Percentiles rank a stretch among this genome's conserved stretches.
Evolutionary conservation across 2,329 filamentous ascomycete species (phyloP).

Genomic region (Achaetomium macrosporum): DNA sequence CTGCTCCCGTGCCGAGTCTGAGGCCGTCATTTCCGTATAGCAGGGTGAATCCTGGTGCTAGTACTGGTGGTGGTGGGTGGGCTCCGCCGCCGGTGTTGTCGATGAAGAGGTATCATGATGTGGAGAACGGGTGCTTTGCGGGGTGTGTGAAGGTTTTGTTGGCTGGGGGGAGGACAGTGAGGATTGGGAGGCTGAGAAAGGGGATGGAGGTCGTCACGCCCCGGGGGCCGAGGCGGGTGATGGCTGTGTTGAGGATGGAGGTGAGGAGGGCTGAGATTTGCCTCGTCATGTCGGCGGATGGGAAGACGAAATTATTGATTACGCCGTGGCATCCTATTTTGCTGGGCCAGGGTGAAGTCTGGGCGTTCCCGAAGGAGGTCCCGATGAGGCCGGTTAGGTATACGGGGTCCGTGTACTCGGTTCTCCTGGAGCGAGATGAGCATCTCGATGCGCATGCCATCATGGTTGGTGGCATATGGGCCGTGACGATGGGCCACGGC

Average conservation of each 20-base stretch:
- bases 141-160: slow-evolving; percentile 43
- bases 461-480: slow-evolving; percentile 42
- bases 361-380: slow-evolving; percentile 31
- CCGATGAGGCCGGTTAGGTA: slow-evolving; percentile 34
- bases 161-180: slow-evolving; percentile 22
- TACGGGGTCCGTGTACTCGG: slow-evolving; percentile 50
- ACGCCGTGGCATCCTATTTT: slow-evolving; percentile 56
- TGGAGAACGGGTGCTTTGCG: slow-evolving; percentile 49
- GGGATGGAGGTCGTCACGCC: slow-evolving; percentile 49
- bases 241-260: slow-evolving; percentile 45
- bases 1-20: slow-evolving; percentile 38
- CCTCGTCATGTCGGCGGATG: slow-evolving; percentile 28
- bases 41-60: too few relatives aligned
- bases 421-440: slow-evolving; percentile 45
- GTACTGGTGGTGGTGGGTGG: neutral
- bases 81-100: slow-evolving; percentile 2
- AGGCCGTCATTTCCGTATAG: neutral
- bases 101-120: slow-evolving; percentile 18
- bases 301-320: slow-evolving; percentile 37
- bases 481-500: slow-evolving; percentile 55
- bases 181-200: slow-evolving; percentile 37
- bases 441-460: slow-evolving; percentile 46
- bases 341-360: slow-evolving; percentile 9
- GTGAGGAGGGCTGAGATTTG: slow-evolving; percentile 39
- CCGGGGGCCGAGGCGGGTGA: slow-evolving; percentile 42